A percentile compares a stretch with the other conserved stretches of the same genome.
phyloP scores from a whole-genome alignment of 345 rosid genomes.

The Stellera chamaejasme region DNA sequence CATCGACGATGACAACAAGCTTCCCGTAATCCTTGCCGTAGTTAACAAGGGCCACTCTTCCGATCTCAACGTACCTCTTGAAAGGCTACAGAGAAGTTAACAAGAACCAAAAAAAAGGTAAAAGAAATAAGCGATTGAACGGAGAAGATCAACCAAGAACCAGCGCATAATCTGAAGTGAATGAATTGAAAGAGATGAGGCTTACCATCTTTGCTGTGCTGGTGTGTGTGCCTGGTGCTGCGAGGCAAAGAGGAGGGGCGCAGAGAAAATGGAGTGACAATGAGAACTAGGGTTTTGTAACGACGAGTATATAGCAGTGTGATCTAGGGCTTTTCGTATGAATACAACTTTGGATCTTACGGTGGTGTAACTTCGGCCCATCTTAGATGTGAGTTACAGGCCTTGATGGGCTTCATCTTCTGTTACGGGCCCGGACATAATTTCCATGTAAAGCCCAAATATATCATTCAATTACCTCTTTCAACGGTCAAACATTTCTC shows the following conservation, averaged over 20 bases:
- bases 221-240: neutral
- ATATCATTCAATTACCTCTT: no score
- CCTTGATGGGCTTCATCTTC: neutral
- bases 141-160: neutral
- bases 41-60: conserved; percentile 80
- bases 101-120: neutral
- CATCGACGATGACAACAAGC: conserved; percentile 89
- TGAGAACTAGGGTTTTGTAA: conserved; percentile 20
- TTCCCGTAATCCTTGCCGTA: conserved; percentile 78
- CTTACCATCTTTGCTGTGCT: conserved; percentile 28
- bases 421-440: neutral
- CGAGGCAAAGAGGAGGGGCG: neutral
- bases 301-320: neutral
- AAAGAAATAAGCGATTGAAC: neutral
- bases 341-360: neutral
- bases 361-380: neutral
- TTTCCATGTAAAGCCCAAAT: neutral
- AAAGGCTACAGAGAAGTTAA: conserved; percentile 38
- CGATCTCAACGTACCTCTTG: conserved; percentile 92
- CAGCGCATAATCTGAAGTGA: neutral
- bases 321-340: conserved; percentile 17
- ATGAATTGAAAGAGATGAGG: neutral
- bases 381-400: neutral
- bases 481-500: no score
- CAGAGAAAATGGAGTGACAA: neutral